Base-by-base conservation (phyloP, 2,329 filamentous ascomycete species). In the Nigrograna mackinnonii region DNA sequence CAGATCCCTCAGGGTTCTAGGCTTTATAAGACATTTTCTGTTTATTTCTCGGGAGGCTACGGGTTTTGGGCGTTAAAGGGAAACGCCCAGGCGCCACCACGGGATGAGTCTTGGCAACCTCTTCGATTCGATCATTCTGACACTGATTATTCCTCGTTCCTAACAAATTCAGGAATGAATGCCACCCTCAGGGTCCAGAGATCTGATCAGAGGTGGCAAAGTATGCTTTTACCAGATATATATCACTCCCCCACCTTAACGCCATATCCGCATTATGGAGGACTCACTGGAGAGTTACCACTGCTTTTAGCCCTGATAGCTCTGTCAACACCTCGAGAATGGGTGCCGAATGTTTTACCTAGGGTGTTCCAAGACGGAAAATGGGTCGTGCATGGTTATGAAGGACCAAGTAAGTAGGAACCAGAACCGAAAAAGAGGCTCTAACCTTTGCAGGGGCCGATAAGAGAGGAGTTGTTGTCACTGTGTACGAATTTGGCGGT, bases 271-370 rank as follows among this genome's bases (percentile, higher is more conserved):
- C 2, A 18, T 6, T 52, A 51, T 17, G 62, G 62, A 6, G 61
- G 53, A 1, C 35, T 69, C 3, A 56, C 34, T 11, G 65, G 66
- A 5, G 64, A 69, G 2, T 38, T 69, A 1, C 47, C 62, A 0
- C 59, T 69, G 6, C 57, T 69, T 31, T 46, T 68, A 1, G 62
- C 54, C 1, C 42, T 69, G 1, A 30, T 64, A 1, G 62, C 62
- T 0, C 50, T 67, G 13, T 57, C 65, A 1, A 57, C 56, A 16
- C 11, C 20, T 2, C 31, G 19, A 3, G 17, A 43, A 2, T 17
- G 37, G 1, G 39, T 68, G 5, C 32, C 3, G 5, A 21, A 13
- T 4, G 34, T 37, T 2, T 22, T 68, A 1, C 57, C 54, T 0
- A 13, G 6, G 3, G 52, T 61, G 37, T 59, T 66, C 22, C 17